phyloP scores from a whole-genome alignment of 257 asterid species.

The Rhazya stricta region DNA sequence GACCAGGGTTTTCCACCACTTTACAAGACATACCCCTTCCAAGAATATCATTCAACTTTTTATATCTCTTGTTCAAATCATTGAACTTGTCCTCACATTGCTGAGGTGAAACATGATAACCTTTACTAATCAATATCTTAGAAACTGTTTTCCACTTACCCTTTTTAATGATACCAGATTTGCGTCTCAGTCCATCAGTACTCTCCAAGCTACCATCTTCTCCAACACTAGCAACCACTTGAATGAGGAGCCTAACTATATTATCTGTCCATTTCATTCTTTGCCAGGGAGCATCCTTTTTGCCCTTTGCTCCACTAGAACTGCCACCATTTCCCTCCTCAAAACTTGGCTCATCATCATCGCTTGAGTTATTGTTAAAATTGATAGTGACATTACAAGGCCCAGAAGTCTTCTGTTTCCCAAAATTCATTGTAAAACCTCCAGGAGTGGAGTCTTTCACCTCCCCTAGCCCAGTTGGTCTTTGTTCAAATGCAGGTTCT shows the following conservation, averaged over 20 bases:
- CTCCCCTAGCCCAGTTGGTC: slow-evolving; percentile 16
- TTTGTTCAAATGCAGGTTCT: slow-evolving; percentile 16
- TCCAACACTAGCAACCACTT: slow-evolving; percentile 47
- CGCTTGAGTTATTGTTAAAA: slow-evolving; percentile 22
- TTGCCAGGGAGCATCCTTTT: slow-evolving; percentile 48
- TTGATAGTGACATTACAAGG: slow-evolving; percentile 10
- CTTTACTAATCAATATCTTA: slow-evolving; percentile 45
- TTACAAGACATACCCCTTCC: slow-evolving; percentile 52
- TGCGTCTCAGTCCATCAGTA: slow-evolving; percentile 32
- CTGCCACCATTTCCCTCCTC: slow-evolving; percentile 28
- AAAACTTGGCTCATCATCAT: slow-evolving; percentile 33
- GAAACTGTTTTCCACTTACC: slow-evolving; percentile 64
- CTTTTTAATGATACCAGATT: slow-evolving; percentile 36
- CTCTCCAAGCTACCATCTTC: slow-evolving; percentile 43
- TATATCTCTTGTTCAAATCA: slow-evolving; percentile 53
- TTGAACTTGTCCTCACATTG: slow-evolving; percentile 62
- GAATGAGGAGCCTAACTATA: slow-evolving; percentile 46
- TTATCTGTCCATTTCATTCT: slow-evolving; percentile 62
- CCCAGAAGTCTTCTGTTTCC: slow-evolving; percentile 16
- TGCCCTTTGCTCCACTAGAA: slow-evolving; percentile 22
- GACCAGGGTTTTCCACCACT: slow-evolving; percentile 48
- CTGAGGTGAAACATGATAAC: slow-evolving; percentile 54
- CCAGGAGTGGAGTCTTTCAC: slow-evolving; percentile 10
- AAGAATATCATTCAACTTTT: slow-evolving; percentile 51
- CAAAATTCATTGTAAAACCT: slow-evolving; percentile 22